These are phyloP conservation scores for Lipomyces sp. DNA, from an alignment of 805 yeast species.

Conservation along the genomic window DNA sequence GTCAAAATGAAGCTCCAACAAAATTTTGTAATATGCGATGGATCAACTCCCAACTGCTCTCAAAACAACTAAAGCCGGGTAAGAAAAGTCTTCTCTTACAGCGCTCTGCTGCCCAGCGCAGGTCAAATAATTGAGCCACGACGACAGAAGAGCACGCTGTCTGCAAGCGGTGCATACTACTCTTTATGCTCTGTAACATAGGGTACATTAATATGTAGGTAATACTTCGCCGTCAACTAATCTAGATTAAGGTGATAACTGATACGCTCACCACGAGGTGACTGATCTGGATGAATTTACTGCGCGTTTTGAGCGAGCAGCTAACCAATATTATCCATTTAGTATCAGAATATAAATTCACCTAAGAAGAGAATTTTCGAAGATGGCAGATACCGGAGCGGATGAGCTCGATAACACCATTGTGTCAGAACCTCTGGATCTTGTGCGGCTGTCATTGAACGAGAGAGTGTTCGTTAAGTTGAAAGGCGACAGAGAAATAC, in stretches of 20 bases:
- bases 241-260: neutral
- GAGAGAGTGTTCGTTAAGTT: slow-evolving; percentile 85
- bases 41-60: no score
- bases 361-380: neutral
- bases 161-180: neutral
- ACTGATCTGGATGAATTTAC: neutral
- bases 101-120: no score
- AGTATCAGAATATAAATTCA: neutral
- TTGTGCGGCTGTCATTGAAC: slow-evolving; percentile 82
- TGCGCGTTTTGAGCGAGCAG: neutral
- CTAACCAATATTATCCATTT: neutral
- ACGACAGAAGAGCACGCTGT: no score
- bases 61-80: no score
- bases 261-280: neutral
- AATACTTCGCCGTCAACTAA: neutral
- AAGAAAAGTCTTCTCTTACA: no score
- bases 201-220: neutral
- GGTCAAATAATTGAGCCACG: neutral
- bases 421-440: slow-evolving; percentile 80
- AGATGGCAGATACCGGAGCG: slow-evolving; percentile 26
- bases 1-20: no score
- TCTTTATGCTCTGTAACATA: neutral
- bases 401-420: slow-evolving; percentile 26
- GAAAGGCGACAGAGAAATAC: slow-evolving; percentile 91
- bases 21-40: no score